Evolutionary conservation across 768 basidiomycete species (phyloP), one percentile per base, ranked within the genome.

Genomic region (Mrakia blollopis): DNA sequence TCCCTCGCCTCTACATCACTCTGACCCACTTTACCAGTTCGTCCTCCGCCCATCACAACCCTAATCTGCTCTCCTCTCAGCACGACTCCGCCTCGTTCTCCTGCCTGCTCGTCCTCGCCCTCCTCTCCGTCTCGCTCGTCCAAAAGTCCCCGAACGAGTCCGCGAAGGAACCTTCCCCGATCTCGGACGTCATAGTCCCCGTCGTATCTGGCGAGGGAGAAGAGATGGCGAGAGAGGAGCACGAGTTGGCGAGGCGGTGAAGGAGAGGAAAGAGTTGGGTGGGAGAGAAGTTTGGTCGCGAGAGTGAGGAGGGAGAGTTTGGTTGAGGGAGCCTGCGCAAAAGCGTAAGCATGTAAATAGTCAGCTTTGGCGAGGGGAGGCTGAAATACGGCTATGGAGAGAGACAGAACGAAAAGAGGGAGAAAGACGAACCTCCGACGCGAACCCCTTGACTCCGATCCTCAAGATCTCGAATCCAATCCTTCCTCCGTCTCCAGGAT

Each of bases 151-250:
- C 85, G 82, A 23, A 96, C 86, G 21, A 98, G 86, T 8, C 90
- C 87, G 25, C 86, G 84, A 37, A 97, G 83, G 87, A 94, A 90
- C 71, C 96, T 88, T 7, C 89, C 90, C 35, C 95, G 90, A 82
- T 98, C 97, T 44, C 97, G 88, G 47, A 98, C 91, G 80, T 97
- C 93, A 83, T 92, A 96, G 81, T 91, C 89, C 28, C 85, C 80
- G 83, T 99, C 97, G 83, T 95, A 98, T 75, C 91, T 87, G 2
- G 94, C 95, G 28, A 97, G 87, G 2, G 88, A 87, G 77, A 97
- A 88, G 28, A 94, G 88, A 81, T 98, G 92, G 67, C 86, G 81
- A 6, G 80, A 62, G 69, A 86, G 80, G 0, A 82, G 78, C 11
- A 79, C 78, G 14, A 84, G 80, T 67, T 54, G 63, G 21, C 47